Conservation (phyloP, 2,329 filamentous ascomycete genomes). For the Xylaria sp. region DNA sequence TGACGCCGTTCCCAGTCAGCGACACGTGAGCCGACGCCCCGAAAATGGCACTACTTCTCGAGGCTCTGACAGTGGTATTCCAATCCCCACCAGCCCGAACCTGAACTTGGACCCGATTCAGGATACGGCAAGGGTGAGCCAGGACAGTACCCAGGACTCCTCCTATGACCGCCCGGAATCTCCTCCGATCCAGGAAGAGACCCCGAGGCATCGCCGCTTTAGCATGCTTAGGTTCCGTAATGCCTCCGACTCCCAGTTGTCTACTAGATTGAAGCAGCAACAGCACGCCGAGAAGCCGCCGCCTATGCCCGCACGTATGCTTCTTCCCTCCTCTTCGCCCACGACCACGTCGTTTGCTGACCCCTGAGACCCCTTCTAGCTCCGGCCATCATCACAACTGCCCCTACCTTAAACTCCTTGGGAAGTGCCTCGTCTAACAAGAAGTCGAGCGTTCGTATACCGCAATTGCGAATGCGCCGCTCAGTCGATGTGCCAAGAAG, state of each 20-base stretch:
- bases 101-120: conserved; percentile 4
- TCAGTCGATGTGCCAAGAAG: conserved; percentile 61
- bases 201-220: conserved; percentile 69
- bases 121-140: conserved; percentile 42
- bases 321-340: conserved; percentile 14
- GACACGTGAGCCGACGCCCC: conserved; percentile 23
- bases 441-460: conserved; percentile 63
- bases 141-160: conserved; percentile 38
- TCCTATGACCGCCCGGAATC: conserved; percentile 56
- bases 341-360: conserved; percentile 37
- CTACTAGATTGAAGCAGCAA: conserved; percentile 77
- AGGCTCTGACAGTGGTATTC: conserved; percentile 39
- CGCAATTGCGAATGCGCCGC: conserved; percentile 61
- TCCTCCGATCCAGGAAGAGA: conserved; percentile 66
- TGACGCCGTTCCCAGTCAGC: conserved; percentile 40
- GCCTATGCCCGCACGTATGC: conserved; percentile 68
- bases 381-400: conserved; percentile 88
- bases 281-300: conserved; percentile 63
- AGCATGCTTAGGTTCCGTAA: conserved; percentile 86
- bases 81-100: conserved; percentile 40
- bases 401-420: conserved; percentile 75
- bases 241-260: conserved; percentile 91
- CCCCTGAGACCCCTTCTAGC: conserved; percentile 55
- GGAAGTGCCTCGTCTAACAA: conserved; percentile 63
- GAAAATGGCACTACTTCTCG: conserved; percentile 33